Evolutionary conservation across 371 early-diverging fungal genomes (phyloP).

Genomic region (Mortierella sp.): DNA sequence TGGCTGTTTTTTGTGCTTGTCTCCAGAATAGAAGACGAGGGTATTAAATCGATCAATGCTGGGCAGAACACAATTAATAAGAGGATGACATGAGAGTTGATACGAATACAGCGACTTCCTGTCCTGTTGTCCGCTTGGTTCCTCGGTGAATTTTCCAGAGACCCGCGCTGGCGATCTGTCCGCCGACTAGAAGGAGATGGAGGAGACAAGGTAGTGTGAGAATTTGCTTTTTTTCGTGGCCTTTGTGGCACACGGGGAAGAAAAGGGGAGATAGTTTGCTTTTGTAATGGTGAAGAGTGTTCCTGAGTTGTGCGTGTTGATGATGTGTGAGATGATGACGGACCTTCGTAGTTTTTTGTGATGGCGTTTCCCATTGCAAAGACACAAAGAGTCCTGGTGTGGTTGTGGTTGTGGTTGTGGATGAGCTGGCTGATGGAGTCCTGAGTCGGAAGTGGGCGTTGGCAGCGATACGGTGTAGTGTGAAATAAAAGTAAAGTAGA

Average conservation of each 20-base stretch:
- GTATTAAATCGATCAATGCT: neutral
- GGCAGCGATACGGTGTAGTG: neutral
- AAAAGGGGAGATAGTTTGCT: too few relatives aligned
- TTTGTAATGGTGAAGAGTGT: neutral
- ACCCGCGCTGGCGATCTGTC: constrained; percentile 71
- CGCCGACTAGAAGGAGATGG: constrained; percentile 31
- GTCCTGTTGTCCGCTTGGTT: constrained; percentile 71
- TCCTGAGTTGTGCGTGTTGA: neutral
- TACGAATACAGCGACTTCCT: constrained; percentile 77
- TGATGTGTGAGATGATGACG: neutral
- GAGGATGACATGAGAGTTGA: constrained; percentile 33
- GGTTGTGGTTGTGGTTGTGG: neutral
- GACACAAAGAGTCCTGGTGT: neutral
- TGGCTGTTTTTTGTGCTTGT: neutral
- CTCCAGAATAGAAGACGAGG: neutral
- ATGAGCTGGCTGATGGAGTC: neutral
- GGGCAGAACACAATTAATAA: neutral
- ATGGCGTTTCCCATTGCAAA: constrained; percentile 58
- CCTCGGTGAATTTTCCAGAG: constrained; percentile 79
- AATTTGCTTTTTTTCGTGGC: neutral
- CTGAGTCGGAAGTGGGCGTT: neutral
- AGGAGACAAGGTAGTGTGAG: neutral
- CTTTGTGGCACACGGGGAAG: constrained; percentile 7
- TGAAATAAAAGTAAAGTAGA: neutral
- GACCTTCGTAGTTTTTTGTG: constrained; percentile 60